phyloP scores from a whole-genome alignment of 1,139 yeast species.

The Saccharomyces hybrid region DNA sequence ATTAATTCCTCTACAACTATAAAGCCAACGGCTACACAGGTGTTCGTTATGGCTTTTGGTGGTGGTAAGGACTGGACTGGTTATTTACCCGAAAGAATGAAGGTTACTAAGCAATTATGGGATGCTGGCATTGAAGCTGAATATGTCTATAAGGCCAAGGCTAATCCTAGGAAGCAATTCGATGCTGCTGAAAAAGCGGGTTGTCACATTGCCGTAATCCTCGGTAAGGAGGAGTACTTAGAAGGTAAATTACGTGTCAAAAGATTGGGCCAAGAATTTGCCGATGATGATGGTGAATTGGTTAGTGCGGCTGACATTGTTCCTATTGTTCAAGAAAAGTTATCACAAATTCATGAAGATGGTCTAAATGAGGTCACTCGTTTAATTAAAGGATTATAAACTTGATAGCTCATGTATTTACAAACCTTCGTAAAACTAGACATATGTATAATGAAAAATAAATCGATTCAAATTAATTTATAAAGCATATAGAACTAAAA shows the following conservation, averaged over 20 bases:
- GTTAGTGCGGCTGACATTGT: constrained; percentile 56
- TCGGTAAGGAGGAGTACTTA: constrained; percentile 84
- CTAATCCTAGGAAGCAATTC: constrained; percentile 90
- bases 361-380: constrained; percentile 52
- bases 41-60: constrained; percentile 94
- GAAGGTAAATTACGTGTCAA: constrained; percentile 80
- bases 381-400: constrained; percentile 46
- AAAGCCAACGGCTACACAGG: constrained; percentile 84
- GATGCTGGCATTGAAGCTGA: constrained; percentile 82
- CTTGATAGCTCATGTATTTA: not conserved
- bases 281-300: constrained; percentile 80
- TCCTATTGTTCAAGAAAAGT: constrained; percentile 45
- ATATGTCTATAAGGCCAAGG: constrained; percentile 83
- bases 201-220: constrained; percentile 80
- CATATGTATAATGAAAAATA: not conserved
- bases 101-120: constrained; percentile 77
- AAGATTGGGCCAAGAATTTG: constrained; percentile 80
- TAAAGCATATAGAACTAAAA: not conserved
- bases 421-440: not conserved
- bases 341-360: constrained; percentile 36
- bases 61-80: constrained; percentile 97
- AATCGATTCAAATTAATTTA: not conserved
- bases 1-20: constrained; percentile 49
- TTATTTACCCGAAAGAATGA: constrained; percentile 84
- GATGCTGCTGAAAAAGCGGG: constrained; percentile 96